A percentile compares a stretch with the other conserved stretches of the same genome.
These are phyloP conservation scores for Laguncularia racemosa DNA, from an alignment of 345 rosid genomes.

Conservation along the genomic window DNA sequence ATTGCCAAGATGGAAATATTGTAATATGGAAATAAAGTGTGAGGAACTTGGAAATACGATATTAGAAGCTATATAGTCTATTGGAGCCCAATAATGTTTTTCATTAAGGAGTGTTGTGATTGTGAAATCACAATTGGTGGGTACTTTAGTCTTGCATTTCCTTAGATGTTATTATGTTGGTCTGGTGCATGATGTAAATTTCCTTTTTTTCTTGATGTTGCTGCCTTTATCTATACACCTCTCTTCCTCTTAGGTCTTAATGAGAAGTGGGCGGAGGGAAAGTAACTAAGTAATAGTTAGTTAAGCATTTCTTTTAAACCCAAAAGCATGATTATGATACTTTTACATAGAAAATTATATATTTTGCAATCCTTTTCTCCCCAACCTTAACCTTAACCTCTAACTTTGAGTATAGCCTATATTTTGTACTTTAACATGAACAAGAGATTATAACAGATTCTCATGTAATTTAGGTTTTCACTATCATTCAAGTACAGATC, in stretches of 20 bases:
- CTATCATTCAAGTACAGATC: no score
- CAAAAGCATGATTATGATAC: no score
- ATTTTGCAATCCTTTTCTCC: no score
- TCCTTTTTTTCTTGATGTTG: not conserved
- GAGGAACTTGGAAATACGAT: slow-evolving; percentile 36
- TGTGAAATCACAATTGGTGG: slow-evolving; percentile 72
- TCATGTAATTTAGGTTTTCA: not conserved
- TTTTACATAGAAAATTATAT: no score
- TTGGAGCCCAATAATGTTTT: slow-evolving; percentile 36
- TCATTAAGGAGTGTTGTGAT: slow-evolving; percentile 72
- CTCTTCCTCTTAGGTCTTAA: not conserved
- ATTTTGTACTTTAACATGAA: no score
- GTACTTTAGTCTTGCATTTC: slow-evolving; percentile 16
- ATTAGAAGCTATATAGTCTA: slow-evolving; percentile 59
- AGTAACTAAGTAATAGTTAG: no score
- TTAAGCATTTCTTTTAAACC: no score
- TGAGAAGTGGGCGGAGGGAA: no score
- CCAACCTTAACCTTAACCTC: no score
- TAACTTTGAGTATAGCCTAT: no score
- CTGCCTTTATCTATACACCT: not conserved
- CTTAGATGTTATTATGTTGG: slow-evolving; percentile 2
- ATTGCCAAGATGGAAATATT: no score
- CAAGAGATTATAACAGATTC: no score
- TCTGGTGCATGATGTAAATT: not conserved
- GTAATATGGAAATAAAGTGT: slow-evolving; percentile 35